Conservation (phyloP, 495 filamentous ascomycete genomes). For the Achaetomiella virescens region DNA sequence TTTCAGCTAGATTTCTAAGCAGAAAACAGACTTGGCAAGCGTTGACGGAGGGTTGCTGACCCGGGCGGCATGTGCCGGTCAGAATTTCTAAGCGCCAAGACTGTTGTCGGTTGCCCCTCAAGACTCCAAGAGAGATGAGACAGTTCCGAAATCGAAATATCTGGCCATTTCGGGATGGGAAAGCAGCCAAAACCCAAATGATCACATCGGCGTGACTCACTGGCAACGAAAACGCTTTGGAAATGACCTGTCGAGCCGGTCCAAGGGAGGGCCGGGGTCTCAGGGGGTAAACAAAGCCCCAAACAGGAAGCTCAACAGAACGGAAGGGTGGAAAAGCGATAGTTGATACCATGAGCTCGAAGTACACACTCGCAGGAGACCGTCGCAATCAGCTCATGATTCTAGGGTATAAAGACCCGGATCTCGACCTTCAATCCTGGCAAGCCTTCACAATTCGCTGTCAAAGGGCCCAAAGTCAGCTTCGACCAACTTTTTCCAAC, state of each 20-base stretch:
- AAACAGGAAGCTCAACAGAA: no score
- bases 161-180: background rate
- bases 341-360: no score
- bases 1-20: slow-evolving; percentile 1
- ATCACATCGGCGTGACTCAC: slow-evolving; percentile 1
- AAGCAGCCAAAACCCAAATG: background rate
- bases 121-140: background rate
- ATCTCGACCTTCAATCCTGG: no score
- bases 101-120: background rate
- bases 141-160: background rate
- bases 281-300: background rate
- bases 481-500: no score
- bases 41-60: background rate
- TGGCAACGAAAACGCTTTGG: background rate
- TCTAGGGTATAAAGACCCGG: no score
- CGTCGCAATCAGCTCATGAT: no score
- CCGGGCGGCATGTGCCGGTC: background rate
- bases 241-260: background rate
- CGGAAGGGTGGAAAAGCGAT: no score
- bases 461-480: no score
- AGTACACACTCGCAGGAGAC: no score
- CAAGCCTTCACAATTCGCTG: no score
- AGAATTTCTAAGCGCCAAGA: slow-evolving; percentile 11
- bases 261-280: background rate
- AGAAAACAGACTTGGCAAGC: background rate